Percentiles rank a stretch among this genome's conserved stretches.
phyloP scores from a whole-genome alignment of 768 basidiomycete species.

The Termitomyces sp. region DNA sequence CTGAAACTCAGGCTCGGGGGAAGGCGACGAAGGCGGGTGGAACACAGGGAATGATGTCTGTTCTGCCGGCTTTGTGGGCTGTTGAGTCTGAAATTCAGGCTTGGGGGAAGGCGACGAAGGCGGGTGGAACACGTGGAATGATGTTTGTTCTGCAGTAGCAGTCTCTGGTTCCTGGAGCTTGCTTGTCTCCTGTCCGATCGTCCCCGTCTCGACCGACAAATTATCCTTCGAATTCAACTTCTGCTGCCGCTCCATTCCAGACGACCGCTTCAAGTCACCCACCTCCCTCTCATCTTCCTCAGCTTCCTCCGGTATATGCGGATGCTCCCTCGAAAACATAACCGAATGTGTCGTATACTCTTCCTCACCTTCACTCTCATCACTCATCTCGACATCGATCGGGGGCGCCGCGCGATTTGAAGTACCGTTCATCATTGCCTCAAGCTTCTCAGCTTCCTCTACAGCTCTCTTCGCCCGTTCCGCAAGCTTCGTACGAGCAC shows the following conservation, averaged over 20 bases:
- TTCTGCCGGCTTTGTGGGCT: background rate
- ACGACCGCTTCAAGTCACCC: background rate
- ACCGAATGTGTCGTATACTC: conserved; percentile 34
- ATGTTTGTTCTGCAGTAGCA: conserved; percentile 33
- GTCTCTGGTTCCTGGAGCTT: conserved; percentile 23
- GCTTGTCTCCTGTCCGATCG: background rate
- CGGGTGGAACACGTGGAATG: conserved; percentile 23
- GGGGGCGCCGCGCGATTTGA: conserved; percentile 43
- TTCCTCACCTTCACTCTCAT: conserved; percentile 72
- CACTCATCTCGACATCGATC: conserved; percentile 72
- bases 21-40: conserved; percentile 15
- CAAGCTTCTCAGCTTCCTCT: conserved; percentile 50
- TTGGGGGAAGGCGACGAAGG: conserved; percentile 12
- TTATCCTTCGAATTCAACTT: background rate
- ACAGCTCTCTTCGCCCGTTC: conserved; percentile 63
- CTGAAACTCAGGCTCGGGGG: background rate
- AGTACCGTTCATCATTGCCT: conserved; percentile 35
- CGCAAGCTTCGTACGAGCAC: conserved; percentile 62
- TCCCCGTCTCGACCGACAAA: background rate
- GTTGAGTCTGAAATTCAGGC: background rate
- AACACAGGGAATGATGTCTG: conserved; percentile 25
- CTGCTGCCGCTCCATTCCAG: background rate
- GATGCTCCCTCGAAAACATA: conserved; percentile 41
- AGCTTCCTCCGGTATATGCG: conserved; percentile 69
- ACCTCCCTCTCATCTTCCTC: conserved; percentile 35